Base-by-base conservation (phyloP, 345 rosid genomes). In the Acer campestre region DNA sequence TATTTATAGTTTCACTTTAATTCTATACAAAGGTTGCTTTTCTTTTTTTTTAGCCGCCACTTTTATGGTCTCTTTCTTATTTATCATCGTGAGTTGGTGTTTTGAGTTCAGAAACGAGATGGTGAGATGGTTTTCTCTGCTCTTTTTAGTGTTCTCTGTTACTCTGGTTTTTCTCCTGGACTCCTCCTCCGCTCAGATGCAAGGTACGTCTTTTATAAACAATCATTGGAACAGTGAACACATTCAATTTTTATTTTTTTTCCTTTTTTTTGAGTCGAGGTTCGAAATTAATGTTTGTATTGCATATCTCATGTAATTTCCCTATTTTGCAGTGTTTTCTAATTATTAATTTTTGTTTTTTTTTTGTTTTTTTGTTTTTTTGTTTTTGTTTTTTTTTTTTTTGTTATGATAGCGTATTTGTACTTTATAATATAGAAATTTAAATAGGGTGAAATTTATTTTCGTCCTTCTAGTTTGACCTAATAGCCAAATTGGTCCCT, bases 101-200 rank as follows among this genome's bases (percentile, higher is more conserved):
- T 16, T 25, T 55, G 56, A 53, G 78, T 76, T 83, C 65, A 48
- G 79, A 82, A 61, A 73, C 67, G 78, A 80, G 80, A 93, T 90
- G 98, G 87, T 78, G 88, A 86, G 74, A 80, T 75, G 81, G 76
- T 66, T 84, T 67, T 72, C 84, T 80, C 77, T 80, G 69, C 73
- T 25, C 44, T 65, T 75, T 72, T 62, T 76, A 53, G 31, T 77
- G 61, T 72, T 82, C 76, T 74, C 71, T 58, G 73, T 79, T 22
- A 9, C 20, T 75, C 70, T 82, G 56, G 78, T 86, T 83, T 80
- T 77, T 76, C 85, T 87, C 77, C 76, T 85, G 71, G 72, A 75
- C 71, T 78, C 77, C 74, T 86, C 82, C 62, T 81, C 88, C n/a
- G 90, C 95, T 55, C 98, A 94, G 81, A 80, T 81, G 83, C 89